These are phyloP conservation scores for Cicer bijugum DNA, from an alignment of 306 rosid species.

Conservation along the genomic window DNA sequence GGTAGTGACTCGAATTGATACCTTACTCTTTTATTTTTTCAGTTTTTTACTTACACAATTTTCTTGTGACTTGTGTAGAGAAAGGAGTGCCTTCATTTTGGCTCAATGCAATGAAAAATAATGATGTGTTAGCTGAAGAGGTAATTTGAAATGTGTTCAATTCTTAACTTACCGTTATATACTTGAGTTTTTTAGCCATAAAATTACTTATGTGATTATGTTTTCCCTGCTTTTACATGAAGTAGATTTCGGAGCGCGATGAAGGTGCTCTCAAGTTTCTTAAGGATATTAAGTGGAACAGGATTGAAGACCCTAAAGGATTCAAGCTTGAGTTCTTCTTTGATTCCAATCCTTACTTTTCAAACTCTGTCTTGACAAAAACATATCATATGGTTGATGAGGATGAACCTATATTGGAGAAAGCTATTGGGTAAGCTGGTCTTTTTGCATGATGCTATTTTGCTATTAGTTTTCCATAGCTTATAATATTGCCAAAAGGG, in stretches of 20 bases:
- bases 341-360: constrained; percentile 71
- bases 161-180: neutral
- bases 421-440: constrained; percentile 74
- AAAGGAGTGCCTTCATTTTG: constrained; percentile 84
- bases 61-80: constrained; percentile 51
- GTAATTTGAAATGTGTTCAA: constrained; percentile 43
- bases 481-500: neutral
- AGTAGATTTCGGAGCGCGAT: constrained; percentile 78
- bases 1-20: constrained; percentile 44
- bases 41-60: neutral
- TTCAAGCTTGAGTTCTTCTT: constrained; percentile 85
- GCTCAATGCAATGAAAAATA: constrained; percentile 80
- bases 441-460: neutral
- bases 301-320: constrained; percentile 71
- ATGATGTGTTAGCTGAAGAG: constrained; percentile 79
- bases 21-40: neutral
- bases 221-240: constrained; percentile 6
- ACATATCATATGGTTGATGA: constrained; percentile 83
- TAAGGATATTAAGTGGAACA: constrained; percentile 74
- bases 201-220: neutral
- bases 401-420: constrained; percentile 78
- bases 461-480: neutral
- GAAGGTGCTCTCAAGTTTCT: constrained; percentile 80
- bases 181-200: neutral
- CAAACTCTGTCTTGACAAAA: constrained; percentile 71